Evolutionary conservation across 257 asterid species (phyloP).

Genomic region (Paulownia fortunei): DNA sequence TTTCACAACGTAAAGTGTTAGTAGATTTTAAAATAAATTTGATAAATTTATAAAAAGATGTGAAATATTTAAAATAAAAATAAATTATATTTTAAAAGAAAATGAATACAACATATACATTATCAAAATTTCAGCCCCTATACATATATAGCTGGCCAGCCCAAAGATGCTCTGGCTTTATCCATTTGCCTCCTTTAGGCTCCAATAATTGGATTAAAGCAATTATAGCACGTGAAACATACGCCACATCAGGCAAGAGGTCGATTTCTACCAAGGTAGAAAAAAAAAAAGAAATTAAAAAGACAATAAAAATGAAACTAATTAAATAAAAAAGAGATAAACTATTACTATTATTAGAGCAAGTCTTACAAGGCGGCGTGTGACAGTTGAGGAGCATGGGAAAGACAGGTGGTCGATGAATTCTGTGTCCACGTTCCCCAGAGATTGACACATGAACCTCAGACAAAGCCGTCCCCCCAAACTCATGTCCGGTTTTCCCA

Average conservation of each 20-base stretch:
- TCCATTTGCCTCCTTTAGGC: conserved; percentile 1
- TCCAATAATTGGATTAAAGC: conserved; percentile 13
- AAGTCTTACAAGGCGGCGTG: conserved; percentile 39
- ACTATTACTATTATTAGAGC: neutral
- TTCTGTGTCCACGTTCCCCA: conserved; percentile 24
- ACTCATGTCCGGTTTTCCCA: conserved; percentile 29
- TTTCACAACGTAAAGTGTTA: no score
- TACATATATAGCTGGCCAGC: conserved; percentile 14
- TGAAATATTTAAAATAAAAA: no score
- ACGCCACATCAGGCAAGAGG: neutral
- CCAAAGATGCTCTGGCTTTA: conserved; percentile 7
- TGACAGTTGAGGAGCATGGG: conserved; percentile 21
- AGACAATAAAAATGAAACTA: no score
- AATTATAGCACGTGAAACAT: conserved; percentile 51
- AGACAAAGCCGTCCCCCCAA: conserved; percentile 43
- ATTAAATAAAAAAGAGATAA: neutral
- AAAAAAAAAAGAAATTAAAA: no score
- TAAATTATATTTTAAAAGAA: no score
- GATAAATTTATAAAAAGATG: no score
- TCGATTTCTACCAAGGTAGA: no score
- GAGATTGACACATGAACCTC: conserved; percentile 24
- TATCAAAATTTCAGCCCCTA: no score
- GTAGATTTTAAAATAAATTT: no score
- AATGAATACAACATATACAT: no score
- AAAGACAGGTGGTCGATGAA: conserved; percentile 31